Conservation (phyloP, 2,329 filamentous ascomycete species). For the Fusarium metavorans region DNA sequence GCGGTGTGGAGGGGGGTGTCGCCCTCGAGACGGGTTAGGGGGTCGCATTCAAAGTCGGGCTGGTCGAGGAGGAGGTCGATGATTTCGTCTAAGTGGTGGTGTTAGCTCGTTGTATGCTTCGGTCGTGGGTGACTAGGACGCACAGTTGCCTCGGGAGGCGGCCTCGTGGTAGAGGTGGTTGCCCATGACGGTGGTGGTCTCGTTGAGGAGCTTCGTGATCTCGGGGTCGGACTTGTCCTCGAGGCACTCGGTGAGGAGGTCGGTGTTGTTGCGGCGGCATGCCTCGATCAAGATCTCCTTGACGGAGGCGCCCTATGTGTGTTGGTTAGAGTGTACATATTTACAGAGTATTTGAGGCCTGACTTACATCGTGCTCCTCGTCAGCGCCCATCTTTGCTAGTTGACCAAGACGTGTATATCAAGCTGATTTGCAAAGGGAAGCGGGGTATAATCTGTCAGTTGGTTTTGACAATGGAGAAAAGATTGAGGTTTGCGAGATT, state of each 20-base stretch:
- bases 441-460: constrained; percentile 26
- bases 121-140: constrained; percentile 49
- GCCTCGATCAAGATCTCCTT: constrained; percentile 91
- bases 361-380: constrained; percentile 53
- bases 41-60: constrained; percentile 87
- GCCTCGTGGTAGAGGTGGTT: constrained; percentile 92
- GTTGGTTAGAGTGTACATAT: neutral
- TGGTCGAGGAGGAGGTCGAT: constrained; percentile 87
- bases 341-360: neutral
- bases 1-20: constrained; percentile 86
- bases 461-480: constrained; percentile 6
- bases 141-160: constrained; percentile 87
- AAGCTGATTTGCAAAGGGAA: constrained; percentile 12
- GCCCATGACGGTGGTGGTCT: constrained; percentile 85
- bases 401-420: constrained; percentile 4
- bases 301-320: constrained; percentile 80
- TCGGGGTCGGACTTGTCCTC: constrained; percentile 70
- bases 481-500: neutral
- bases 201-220: constrained; percentile 84
- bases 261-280: constrained; percentile 91
- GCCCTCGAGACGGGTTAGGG: constrained; percentile 75
- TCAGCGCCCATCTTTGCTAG: constrained; percentile 41
- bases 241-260: constrained; percentile 83
- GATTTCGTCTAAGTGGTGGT: constrained; percentile 72
- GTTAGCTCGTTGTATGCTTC: constrained; percentile 6